These are phyloP conservation scores for Aspergillus bridgeri DNA, from an alignment of 495 filamentous ascomycete genomes.

Conservation along the genomic window DNA sequence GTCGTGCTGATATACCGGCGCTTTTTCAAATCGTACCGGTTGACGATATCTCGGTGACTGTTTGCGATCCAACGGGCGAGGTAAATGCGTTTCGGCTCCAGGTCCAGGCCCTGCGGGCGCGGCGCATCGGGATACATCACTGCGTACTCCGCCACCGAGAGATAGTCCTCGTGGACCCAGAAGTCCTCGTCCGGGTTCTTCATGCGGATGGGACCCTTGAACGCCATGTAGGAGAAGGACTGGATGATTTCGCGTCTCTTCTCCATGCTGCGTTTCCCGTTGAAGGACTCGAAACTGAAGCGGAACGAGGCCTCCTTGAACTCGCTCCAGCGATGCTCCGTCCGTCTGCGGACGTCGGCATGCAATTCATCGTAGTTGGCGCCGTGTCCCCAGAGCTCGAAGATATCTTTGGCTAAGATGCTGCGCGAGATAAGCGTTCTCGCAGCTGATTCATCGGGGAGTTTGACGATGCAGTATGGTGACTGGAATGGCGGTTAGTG, in stretches of 20 bases:
- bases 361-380: slow-evolving; percentile 66
- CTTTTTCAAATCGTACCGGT: slow-evolving; percentile 86
- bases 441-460: slow-evolving; percentile 64
- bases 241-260: slow-evolving; percentile 70
- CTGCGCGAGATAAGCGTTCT: slow-evolving; percentile 64
- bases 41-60: slow-evolving; percentile 61
- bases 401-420: slow-evolving; percentile 75
- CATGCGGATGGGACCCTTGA: slow-evolving; percentile 74
- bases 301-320: slow-evolving; percentile 68
- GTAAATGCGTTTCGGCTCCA: slow-evolving; percentile 58
- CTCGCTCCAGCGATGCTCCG: slow-evolving; percentile 58
- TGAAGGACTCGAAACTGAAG: slow-evolving; percentile 76
- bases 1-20: slow-evolving; percentile 90
- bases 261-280: slow-evolving; percentile 56
- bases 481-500: slow-evolving; percentile 52
- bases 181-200: slow-evolving; percentile 69
- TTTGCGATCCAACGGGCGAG: slow-evolving; percentile 66
- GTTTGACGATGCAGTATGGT: slow-evolving; percentile 76
- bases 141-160: slow-evolving; percentile 37
- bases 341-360: slow-evolving; percentile 52
- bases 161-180: slow-evolving; percentile 75
- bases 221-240: slow-evolving; percentile 71
- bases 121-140: neutral
- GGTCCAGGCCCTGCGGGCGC: neutral
- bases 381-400: slow-evolving; percentile 84